These are phyloP conservation scores for Elongisporangium senticosum DNA, from an alignment of 352 stramenopile genomes.

Conservation along the genomic window DNA sequence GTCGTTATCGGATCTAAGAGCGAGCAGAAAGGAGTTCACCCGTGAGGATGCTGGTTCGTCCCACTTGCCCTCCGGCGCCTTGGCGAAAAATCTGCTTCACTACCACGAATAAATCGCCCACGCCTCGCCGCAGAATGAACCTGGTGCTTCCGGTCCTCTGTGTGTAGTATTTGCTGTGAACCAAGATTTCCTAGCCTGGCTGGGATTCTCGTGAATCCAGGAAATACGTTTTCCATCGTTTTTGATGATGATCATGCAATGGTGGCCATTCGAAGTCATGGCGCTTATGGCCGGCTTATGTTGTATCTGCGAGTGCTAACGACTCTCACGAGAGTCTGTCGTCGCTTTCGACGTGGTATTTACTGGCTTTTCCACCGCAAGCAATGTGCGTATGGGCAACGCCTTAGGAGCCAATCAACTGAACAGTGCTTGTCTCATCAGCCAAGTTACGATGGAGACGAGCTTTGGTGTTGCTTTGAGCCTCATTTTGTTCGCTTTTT, in stretches of 20 bases:
- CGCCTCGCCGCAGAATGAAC: too few species aligned
- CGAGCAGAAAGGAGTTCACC: too few species aligned
- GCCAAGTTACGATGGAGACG: constrained; percentile 33
- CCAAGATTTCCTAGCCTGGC: constrained; percentile 43
- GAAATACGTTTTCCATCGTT: constrained; percentile 47
- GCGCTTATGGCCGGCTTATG: constrained; percentile 60
- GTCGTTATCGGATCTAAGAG: too few species aligned
- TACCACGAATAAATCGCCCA: too few species aligned
- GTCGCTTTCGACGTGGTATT: constrained; percentile 69
- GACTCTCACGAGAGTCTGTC: constrained; percentile 66
- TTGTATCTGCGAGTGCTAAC: constrained; percentile 67
- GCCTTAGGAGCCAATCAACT: constrained; percentile 67
- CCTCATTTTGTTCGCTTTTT: constrained; percentile 22
- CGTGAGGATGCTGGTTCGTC: too few species aligned
- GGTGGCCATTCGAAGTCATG: constrained; percentile 75
- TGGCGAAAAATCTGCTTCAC: too few species aligned
- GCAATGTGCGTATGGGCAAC: constrained; percentile 76
- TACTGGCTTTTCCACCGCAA: constrained; percentile 52
- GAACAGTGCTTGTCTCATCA: constrained; percentile 56
- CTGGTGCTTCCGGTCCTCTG: too few species aligned
- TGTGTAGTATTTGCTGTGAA: too few species aligned
- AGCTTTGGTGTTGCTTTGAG: constrained; percentile 23
- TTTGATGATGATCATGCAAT: constrained; percentile 68
- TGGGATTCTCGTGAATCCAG: constrained; percentile 49
- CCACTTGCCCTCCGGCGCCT: too few species aligned